Base-by-base conservation (phyloP, 2,329 filamentous ascomycete species). In the Paracoccidioides lutzii region DNA sequence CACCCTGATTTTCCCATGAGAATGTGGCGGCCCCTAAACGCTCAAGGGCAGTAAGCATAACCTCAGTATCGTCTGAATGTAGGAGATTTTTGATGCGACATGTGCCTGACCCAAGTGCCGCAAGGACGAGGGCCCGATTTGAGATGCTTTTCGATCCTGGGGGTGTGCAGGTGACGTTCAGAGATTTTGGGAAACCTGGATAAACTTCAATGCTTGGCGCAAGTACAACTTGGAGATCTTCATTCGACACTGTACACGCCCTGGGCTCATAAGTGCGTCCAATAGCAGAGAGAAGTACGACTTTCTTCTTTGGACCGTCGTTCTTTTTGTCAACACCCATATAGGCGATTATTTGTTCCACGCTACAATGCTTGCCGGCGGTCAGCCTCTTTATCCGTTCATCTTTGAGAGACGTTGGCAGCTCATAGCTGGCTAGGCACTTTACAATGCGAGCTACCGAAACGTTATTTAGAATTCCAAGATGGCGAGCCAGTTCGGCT, bases 251-350 rank as follows among this genome's bases (percentile, higher is more conserved):
- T 8, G 89, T 83, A 63, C 85, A 96, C 33, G 93, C 93, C 69
- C 85, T 87, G 55, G 83, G 85, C 73, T 98, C 93, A 66, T 91
- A 74, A 0, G 90, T 94, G 65, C 85, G 82, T 56, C 93, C 93
- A 67, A 98, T 95, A 10, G 87, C 87, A 0, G 90, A 90, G 9
- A 98, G 78, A 6, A 98, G 80, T 5, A 96, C 91, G 60, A 98
- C 87, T 73, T 95, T 97, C 78, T 98, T 98, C 71, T 91, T 90
- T 57, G 81, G 81, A 1, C 93, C 93, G 46, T 95, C 87, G 62
- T 98, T 98, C 77, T 98, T 98, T 80, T 98, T 98, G 73, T 98
- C 93, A 7, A 98, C 86, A 0, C 87, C 90, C 93, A 98, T 98
- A 69, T 95, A 95, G 61, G 85, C 80, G 56, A 98, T 78, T 53